phyloP scores from a whole-genome alignment of 352 stramenopile genomes.

The Phytopythium cucurbitacearum region DNA sequence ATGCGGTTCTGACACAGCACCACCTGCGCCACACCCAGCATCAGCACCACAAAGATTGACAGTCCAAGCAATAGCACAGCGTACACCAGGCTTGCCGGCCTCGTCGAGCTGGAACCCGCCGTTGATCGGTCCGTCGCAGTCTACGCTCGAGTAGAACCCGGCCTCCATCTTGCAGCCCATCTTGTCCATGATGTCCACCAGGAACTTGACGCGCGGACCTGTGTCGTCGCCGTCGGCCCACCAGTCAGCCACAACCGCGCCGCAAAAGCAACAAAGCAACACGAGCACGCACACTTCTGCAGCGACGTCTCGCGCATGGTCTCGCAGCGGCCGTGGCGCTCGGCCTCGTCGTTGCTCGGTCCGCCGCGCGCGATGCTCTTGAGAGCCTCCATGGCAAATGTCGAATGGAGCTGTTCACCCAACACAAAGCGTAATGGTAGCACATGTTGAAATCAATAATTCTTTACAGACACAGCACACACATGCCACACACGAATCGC shows the following conservation, averaged over 20 bases:
- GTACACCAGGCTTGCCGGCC: constrained; percentile 56
- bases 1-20: constrained; percentile 91
- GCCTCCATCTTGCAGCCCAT: constrained; percentile 77
- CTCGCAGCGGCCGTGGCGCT: constrained; percentile 47
- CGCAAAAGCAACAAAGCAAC: neutral
- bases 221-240: neutral
- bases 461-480: no score
- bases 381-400: constrained; percentile 52
- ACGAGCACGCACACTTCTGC: constrained; percentile 51
- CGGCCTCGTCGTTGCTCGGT: constrained; percentile 28
- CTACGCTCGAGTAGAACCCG: constrained; percentile 75
- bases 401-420: neutral
- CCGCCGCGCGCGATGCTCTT: constrained; percentile 51
- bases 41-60: constrained; percentile 3
- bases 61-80: neutral
- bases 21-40: constrained; percentile 26
- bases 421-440: no score
- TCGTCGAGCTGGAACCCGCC: constrained; percentile 84
- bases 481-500: no score
- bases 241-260: neutral
- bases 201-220: constrained; percentile 79
- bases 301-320: constrained; percentile 67
- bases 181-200: constrained; percentile 82
- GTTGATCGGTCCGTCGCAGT: constrained; percentile 85
- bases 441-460: no score